Evolutionary conservation across 208 protist species (phyloP).

Genomic region (Porcisia hertigi): DNA sequence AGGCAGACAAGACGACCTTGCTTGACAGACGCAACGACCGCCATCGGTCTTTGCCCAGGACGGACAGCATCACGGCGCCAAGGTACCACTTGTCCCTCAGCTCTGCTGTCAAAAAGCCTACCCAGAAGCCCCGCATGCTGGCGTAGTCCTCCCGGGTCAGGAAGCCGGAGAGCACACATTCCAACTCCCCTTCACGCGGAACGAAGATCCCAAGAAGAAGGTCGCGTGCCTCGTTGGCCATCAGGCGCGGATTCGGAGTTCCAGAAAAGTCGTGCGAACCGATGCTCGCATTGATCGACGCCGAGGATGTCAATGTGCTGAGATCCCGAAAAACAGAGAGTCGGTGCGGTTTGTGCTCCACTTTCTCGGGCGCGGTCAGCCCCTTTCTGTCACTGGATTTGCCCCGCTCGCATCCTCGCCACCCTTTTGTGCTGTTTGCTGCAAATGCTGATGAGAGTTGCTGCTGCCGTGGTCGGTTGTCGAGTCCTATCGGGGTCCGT

Average conservation of each 20-base stretch:
- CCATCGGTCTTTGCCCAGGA: constrained; percentile 40
- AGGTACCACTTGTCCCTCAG: constrained; percentile 49
- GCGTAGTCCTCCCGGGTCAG: constrained; percentile 27
- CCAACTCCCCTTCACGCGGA: constrained; percentile 38
- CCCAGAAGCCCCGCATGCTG: constrained; percentile 31
- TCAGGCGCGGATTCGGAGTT: constrained; percentile 13
- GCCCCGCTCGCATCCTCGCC: neutral
- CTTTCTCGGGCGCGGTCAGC: neutral
- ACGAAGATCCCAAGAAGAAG: constrained; percentile 39
- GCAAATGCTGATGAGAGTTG: neutral
- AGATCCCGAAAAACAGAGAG: neutral
- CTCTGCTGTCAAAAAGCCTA: constrained; percentile 28
- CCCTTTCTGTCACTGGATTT: neutral
- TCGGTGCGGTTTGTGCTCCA: neutral
- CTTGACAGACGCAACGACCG: constrained; percentile 27
- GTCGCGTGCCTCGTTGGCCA: constrained; percentile 27
- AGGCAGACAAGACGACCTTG: constrained; percentile 20
- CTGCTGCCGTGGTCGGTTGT: neutral
- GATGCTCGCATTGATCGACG: constrained; percentile 12
- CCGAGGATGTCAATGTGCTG: constrained; percentile 2
- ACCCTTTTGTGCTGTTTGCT: too few relatives aligned
- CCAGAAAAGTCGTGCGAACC: neutral
- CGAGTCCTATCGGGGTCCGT: too few relatives aligned
- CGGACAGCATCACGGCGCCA: constrained; percentile 46
- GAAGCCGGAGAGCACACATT: constrained; percentile 42